phyloP scores from a whole-genome alignment of 176 grass and related monocot genomes.

The Oryza officinalis region DNA sequence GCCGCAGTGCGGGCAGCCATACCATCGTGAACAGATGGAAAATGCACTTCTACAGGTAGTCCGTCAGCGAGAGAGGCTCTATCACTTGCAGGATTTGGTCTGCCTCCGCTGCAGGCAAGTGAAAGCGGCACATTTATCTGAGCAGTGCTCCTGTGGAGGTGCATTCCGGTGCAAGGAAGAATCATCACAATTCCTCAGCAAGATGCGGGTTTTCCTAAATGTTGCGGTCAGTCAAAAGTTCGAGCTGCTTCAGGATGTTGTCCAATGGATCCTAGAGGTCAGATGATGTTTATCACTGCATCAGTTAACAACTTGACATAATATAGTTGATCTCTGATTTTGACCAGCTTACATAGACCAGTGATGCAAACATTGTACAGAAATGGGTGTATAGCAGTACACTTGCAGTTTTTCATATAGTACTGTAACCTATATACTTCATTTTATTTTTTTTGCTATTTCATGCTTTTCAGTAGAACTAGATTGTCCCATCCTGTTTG shows the following conservation, averaged over 20 bases:
- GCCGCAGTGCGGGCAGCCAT: slow-evolving; percentile 73
- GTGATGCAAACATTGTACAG: slow-evolving; percentile 9
- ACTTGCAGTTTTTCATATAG: not conserved
- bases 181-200: slow-evolving; percentile 51
- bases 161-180: slow-evolving; percentile 79
- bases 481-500: not conserved
- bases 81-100: slow-evolving; percentile 88
- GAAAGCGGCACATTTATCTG: slow-evolving; percentile 78
- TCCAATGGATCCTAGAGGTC: slow-evolving; percentile 69
- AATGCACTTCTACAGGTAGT: slow-evolving; percentile 83
- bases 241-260: slow-evolving; percentile 63
- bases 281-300: slow-evolving; percentile 27
- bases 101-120: slow-evolving; percentile 86
- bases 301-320: not conserved
- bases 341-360: slow-evolving; percentile 5
- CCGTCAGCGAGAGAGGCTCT: slow-evolving; percentile 89
- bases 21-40: slow-evolving; percentile 79
- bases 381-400: not conserved
- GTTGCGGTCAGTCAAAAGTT: slow-evolving; percentile 67
- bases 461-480: not conserved
- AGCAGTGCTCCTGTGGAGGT: slow-evolving; percentile 86
- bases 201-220: slow-evolving; percentile 75
- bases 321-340: not conserved
- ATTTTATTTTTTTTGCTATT: not conserved
- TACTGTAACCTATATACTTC: not conserved